Base-by-base conservation (phyloP, 306 rosid genomes). In the Cercis canadensis region DNA sequence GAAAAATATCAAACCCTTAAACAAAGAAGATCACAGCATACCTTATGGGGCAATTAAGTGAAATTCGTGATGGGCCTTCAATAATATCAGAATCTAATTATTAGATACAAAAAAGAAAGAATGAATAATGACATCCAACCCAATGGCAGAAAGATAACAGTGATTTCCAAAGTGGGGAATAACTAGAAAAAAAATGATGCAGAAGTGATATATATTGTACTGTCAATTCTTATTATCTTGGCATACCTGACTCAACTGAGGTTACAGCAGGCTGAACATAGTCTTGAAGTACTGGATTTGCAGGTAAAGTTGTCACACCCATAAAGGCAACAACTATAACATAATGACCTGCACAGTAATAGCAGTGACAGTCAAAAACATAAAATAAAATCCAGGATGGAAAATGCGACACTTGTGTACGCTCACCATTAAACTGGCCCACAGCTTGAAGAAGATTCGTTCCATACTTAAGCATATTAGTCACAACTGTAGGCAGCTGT, bases 1-100 rank as follows among this genome's bases (percentile, higher is more conserved):
- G 49, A 39, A 5, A 24, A 24, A 24, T 24, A 71, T 46, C 19
- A 76, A 21, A 62, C 14, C 31, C 59, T 51, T 57, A 78, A 72
- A 72, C 53, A 67, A 64, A 71, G 36, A 75, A 61, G 8, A 66
- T 67, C 33, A 76, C 33, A 50, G 33, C 82, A 80, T 84, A 93
- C 99, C 97, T 95, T 89, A 95, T 95, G 24, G 97, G 99, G 80
- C 99, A 95, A 86, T 83, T 89, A 53, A 95, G 97, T 52, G 92
- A 89, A 82, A 95, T 87, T 67, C 87, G 88, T 4, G 99, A 95
- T 59, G 92, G 83, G 45, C 97, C 99, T 83, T 91, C 99, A 11
- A 92, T 84, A 67, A 91, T 62, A 65, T 95, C 99, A 36, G 88
- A 62, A 91, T 95, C 92, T 87, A 67, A 51, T 41, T 53, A 65